Conservation (phyloP, 805 yeast genomes). For the Citeromyces matritensis region DNA sequence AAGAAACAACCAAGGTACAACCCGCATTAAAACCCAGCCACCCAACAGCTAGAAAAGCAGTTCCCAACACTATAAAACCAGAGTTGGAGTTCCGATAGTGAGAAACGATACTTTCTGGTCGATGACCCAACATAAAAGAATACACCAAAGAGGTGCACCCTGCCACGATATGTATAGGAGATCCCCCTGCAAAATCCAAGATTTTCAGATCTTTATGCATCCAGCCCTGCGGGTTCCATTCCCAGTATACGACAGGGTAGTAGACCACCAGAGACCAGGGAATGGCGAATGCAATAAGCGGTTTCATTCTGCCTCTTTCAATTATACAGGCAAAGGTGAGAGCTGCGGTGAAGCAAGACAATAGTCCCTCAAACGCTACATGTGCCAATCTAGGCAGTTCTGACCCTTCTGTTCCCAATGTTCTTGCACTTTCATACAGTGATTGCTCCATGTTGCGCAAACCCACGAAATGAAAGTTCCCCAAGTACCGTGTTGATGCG, state of each 20-base stretch:
- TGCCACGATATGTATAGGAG: slow-evolving; percentile 77
- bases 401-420: slow-evolving; percentile 3
- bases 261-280: slow-evolving; percentile 81
- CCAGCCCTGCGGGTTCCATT: slow-evolving; percentile 88
- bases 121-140: slow-evolving; percentile 56
- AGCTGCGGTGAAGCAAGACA: slow-evolving; percentile 68
- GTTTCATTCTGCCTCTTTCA: slow-evolving; percentile 75
- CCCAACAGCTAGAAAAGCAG: slow-evolving; percentile 68
- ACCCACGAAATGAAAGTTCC: slow-evolving; percentile 66
- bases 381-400: slow-evolving; percentile 59
- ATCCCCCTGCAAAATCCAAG: slow-evolving; percentile 90
- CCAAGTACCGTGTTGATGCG: slow-evolving; percentile 63
- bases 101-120: slow-evolving; percentile 47
- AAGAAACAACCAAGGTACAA: slow-evolving; percentile 59
- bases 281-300: slow-evolving; percentile 62
- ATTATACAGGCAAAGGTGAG: slow-evolving; percentile 80
- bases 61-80: slow-evolving; percentile 73
- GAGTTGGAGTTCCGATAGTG: slow-evolving; percentile 83
- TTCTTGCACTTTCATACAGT: slow-evolving; percentile 13
- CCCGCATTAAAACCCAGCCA: slow-evolving; percentile 92
- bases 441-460: slow-evolving; percentile 25
- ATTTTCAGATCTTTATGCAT: slow-evolving; percentile 62
- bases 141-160: slow-evolving; percentile 83
- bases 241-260: slow-evolving; percentile 83
- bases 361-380: slow-evolving; percentile 72